Base-by-base conservation (phyloP, 2,329 filamentous ascomycete species). In the Metarhizium brunneum region DNA sequence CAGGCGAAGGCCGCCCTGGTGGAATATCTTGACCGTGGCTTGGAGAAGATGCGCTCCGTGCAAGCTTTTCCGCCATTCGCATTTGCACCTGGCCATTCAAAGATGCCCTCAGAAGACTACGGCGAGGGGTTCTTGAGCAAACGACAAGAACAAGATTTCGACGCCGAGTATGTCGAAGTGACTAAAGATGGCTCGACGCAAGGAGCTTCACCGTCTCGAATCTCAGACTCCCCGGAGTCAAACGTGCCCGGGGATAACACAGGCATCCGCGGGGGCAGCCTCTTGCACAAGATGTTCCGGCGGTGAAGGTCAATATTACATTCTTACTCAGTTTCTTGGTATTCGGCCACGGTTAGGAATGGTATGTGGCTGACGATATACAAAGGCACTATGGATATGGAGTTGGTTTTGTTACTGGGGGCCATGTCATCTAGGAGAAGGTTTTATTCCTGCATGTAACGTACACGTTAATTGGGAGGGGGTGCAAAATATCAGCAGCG, bases 1-100 rank as follows among this genome's bases (percentile, higher is more conserved):
- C 72, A 74, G 35, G 65, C 71, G 16, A 77, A 76, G 60, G 74
- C 73, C 7, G 72, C 75, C 45, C 72, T 78, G 64, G 71, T 79
- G n/a, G 70, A 72, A 54, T 74, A 77, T 57, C 71, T 81, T 36
- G 73, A 77, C 55, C 69, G 73, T 52, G 74, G 74, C 7, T 65
- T 77, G 25, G 67, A 66, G n/a, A 75, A 75, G 62, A 72, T 78
- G 61, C 71, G 74, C 49, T 53, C 59, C 11, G 60, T 63, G 18
- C 48, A 60, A 35, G 42, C 58, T 40, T 52, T 62, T 20, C 57
- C 61, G 35, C 49, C 61, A 16, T 50, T 55, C 25, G 55, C 62
- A 3, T 62, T 66, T 52, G 63, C 63, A 47, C 64, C 63, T 20
- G 62, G 65, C 0, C 61, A 69, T 52, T 64, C 65, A 50, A 73